Evolutionary conservation across 148 eudicot species (phyloP).

Genomic region (Salicornia ramosissima): DNA sequence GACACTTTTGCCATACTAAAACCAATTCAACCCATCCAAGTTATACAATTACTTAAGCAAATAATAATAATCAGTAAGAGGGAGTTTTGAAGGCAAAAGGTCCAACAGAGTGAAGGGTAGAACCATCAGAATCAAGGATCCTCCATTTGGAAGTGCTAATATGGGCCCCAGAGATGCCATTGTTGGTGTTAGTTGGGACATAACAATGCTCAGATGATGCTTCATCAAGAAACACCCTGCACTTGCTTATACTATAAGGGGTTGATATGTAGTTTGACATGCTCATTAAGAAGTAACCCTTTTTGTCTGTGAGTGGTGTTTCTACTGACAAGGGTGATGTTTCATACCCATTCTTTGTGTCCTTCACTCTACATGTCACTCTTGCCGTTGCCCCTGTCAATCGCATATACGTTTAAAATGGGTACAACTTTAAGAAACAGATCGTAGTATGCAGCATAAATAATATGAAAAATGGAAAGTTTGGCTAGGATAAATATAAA

Average conservation of each 20-base stretch:
- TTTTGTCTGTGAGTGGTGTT: background rate
- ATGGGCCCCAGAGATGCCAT: conserved; percentile 2
- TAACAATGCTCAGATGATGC: background rate
- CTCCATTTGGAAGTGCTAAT: background rate
- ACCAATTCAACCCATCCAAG: background rate
- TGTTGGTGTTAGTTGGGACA: background rate
- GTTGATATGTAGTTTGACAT: background rate
- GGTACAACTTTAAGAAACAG: too few species aligned
- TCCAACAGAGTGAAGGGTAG: conserved; percentile 9
- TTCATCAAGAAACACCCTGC: conserved; percentile 8
- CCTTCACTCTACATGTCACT: conserved; percentile 5
- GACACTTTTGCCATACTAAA: background rate
- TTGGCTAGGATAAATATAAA: too few species aligned
- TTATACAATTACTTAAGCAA: background rate
- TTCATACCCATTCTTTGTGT: conserved; percentile 4
- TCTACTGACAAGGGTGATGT: conserved; percentile 3
- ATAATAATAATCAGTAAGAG: background rate
- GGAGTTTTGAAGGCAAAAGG: conserved; percentile 1
- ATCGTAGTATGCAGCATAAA: too few species aligned
- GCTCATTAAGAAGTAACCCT: conserved; percentile 2
- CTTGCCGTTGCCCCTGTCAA: conserved; percentile 9
- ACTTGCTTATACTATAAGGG: background rate
- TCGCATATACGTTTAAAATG: background rate
- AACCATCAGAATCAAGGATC: background rate
- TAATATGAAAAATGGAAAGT: too few species aligned